Evolutionary conservation across 805 yeast genomes (phyloP), one percentile per base, ranked within the genome.

Genomic region (Scheffersomyces amazonensis): DNA sequence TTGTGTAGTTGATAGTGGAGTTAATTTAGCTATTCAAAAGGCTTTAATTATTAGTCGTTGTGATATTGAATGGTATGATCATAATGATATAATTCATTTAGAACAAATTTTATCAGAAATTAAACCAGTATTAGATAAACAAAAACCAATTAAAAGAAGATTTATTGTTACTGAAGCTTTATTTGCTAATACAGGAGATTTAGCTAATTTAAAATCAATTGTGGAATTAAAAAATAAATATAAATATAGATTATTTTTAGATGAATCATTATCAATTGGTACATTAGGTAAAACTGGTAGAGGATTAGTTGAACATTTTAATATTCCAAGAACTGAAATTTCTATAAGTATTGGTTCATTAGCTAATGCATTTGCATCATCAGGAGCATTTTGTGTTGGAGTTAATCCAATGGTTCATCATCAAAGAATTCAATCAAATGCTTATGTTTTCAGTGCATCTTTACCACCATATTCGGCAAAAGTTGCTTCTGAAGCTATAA

Each of bases 331-430:
- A 48, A 59, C 72, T 5, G 86, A 84, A 34, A 71, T 93, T 43
- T 93, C 91, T 49, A 81, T 93, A 45, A 87, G 96, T 8, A 75
- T 88, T 36, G 96, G 97, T 18, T 79, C 96, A 1, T 63, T 93
- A 72, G 93, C 96, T 12, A 73, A 75, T 32, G 72, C 95, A 0
- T 73, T 91, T 47, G 91, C 88, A 7, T 73, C 93, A 1, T 80
- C 91, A 35, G 99, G 99, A 47, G 98, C 96, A 1, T 91, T 87
- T 66, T 93, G 96, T 56, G 85, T 87, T 20, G 99, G 98, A 41
- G 83, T 78, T 30, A 62, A 68, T 18, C 83, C 83, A 39, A 87
- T 93, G 88, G 79, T 89, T 23, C 81, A 82, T 50, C 96, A 91
- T 66, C 99, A 93, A 71, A 80, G 96, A 59, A 83, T 93, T 52